Evolutionary conservation across 1,139 yeast genomes (phyloP).

Genomic region (Blastobotrys raffinosifermentans): DNA sequence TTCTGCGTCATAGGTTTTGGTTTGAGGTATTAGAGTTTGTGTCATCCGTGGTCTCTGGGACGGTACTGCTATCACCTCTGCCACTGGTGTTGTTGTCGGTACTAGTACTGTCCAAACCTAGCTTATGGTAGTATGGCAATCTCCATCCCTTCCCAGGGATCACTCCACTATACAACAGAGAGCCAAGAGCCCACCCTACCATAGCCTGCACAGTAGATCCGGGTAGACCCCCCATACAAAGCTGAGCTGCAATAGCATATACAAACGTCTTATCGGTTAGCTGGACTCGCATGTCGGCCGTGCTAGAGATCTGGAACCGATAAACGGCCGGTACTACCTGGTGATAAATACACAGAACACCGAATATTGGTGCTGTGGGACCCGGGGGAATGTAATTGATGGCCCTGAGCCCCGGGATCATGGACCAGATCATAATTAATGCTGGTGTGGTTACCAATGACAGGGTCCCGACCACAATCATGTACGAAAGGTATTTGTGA

Average conservation of each 20-base stretch:
- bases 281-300: slow-evolving; percentile 22
- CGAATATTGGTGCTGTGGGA: slow-evolving; percentile 57
- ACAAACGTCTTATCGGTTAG: slow-evolving; percentile 52
- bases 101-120: slow-evolving; percentile 27
- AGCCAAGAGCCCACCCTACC: slow-evolving; percentile 58
- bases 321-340: slow-evolving; percentile 56
- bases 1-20: too few species aligned
- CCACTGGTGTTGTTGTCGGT: too few species aligned
- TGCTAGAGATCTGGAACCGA: slow-evolving; percentile 45
- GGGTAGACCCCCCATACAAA: slow-evolving; percentile 34
- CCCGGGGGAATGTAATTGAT: slow-evolving; percentile 44
- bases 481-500: slow-evolving; percentile 40
- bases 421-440: slow-evolving; percentile 36
- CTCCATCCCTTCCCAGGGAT: slow-evolving; percentile 57
- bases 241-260: slow-evolving; percentile 46
- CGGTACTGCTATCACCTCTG: too few species aligned
- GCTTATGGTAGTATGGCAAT: slow-evolving; percentile 30
- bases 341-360: slow-evolving; percentile 53
- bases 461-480: slow-evolving; percentile 31
- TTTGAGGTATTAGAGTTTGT: too few species aligned
- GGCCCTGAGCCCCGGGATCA: slow-evolving; percentile 23
- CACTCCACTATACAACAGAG: slow-evolving; percentile 46
- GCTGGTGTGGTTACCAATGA: slow-evolving; percentile 28
- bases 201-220: slow-evolving; percentile 48
- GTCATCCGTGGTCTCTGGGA: too few species aligned